Evolutionary conservation across 306 rosid genomes (phyloP), one percentile per base, ranked within the genome.

Genomic region (Datisca glomerata): DNA sequence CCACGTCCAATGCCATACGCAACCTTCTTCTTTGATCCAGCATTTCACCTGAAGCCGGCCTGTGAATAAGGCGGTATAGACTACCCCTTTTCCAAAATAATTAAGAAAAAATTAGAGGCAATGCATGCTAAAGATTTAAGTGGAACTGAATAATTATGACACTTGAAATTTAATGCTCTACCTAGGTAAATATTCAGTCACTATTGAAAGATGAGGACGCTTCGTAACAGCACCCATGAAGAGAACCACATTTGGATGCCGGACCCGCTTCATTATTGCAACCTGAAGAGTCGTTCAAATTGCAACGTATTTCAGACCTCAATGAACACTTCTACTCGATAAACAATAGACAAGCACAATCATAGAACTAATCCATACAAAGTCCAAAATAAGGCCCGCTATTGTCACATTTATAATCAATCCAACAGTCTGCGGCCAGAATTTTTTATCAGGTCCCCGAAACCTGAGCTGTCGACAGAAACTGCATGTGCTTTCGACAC

Each of bases 161-260:
- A 21, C 3, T 4, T 42, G 39, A 38, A 54, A 13, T 44, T 24
- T 16, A 20, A 44, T 39, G 18, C 38, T 50, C 56, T 66, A 84
- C 98, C 98, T 72, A 0, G 91, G 98, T 39, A 89, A 63, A 59
- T 84, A 89, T 58, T 89, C 98, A 18, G 95, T 89, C 60, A 89
- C 95, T 43, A 84, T 89, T 11, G 98, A 89, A 39, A 89, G 72
- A 70, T 84, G 71, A 10, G 98, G 95, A 27, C 81, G 65, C 63
- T 75, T 84, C 12, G 98, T 89, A 42, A 89, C 98, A 16, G 93
- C 94, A 20, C 95, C 98, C 98, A 89, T 89, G 75, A 89, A 89
- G 29, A 89, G 95, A 55, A 89, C 98, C 44, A 89, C 81, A 55
- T 84, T 84, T 22, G 95, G 98, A 75, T 84, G 98, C 41, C 98